Evolutionary conservation across 2,329 filamentous ascomycete species (phyloP), one percentile per base, ranked within the genome.

Genomic region (Exophiala mesophila): DNA sequence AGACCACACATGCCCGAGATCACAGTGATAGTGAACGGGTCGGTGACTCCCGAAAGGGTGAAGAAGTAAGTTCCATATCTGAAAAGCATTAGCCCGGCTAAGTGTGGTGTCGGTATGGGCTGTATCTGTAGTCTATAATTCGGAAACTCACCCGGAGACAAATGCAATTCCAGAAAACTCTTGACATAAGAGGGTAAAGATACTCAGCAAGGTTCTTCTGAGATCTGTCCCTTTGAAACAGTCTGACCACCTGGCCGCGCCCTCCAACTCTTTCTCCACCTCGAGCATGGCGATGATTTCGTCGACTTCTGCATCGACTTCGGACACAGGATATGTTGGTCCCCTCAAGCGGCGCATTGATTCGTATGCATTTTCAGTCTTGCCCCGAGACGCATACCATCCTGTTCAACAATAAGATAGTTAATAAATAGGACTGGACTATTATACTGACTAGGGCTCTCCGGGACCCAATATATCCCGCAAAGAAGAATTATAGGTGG

Each of bases 1-100:
- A 92, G 85, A 69, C 94, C 94, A 71, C 94, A 85, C 38, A 92
- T 76, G 50, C 84, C 90, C 64, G 86, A 89, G 69, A 94, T 76
- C 59, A 94, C 74, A 45, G 80, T 83, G 60, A 90, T 88, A 55
- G 90, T 63, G 76, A 94, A 94, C 32, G 78, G 73, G 72, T 94
- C 82, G 47, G 62, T 55, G 57, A 94, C 86, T 54, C 83, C 82
- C 17, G 83, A 80, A 23, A 80, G 79, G 66, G 83, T 66, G 70
- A 94, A 85, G 79, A 94, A 88, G 45, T 79, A 77, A 7, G 82
- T 85, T n/a, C 82, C 83, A 72, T 78, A 87, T 71, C 86, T 85
- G 73, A 88, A 90, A 73, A 85, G 69, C n/a, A n/a, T n/a, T n/a
- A n/a, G n/a, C n/a, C n/a, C n/a, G n/a, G n/a, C n/a, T n/a, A n/a